Conservation (phyloP, 2,329 filamentous ascomycete species). For the Laburnicola sp. region DNA sequence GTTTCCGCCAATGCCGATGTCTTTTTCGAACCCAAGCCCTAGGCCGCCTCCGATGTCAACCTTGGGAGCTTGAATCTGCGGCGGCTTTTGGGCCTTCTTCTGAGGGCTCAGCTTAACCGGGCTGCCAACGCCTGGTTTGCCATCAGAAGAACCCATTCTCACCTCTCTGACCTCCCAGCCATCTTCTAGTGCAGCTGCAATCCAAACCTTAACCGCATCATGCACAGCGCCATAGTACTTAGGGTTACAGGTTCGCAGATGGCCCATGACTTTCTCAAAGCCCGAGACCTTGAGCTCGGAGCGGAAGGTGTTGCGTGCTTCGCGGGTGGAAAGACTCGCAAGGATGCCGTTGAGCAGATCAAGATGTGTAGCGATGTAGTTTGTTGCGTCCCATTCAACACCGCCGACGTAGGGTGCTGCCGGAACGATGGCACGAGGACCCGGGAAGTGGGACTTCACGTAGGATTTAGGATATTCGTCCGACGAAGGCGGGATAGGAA, state of each 20-base stretch:
- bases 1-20: conserved; percentile 23
- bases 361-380: conserved; percentile 89
- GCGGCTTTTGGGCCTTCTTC: conserved; percentile 43
- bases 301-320: conserved; percentile 78
- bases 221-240: conserved; percentile 96
- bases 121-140: conserved; percentile 32
- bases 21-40: conserved; percentile 37
- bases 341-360: conserved; percentile 91
- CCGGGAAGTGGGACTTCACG: conserved; percentile 74
- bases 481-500: conserved; percentile 60
- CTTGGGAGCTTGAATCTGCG: conserved; percentile 45
- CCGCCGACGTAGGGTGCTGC: conserved; percentile 95
- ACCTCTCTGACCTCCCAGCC: conserved; percentile 84
- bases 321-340: conserved; percentile 70
- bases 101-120: conserved; percentile 48
- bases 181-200: conserved; percentile 82
- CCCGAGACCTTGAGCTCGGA: conserved; percentile 77
- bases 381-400: conserved; percentile 98
- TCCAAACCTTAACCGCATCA: conserved; percentile 85
- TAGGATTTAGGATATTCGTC: conserved; percentile 42
- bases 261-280: conserved; percentile 86
- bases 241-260: conserved; percentile 88
- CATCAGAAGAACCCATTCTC: conserved; percentile 64
- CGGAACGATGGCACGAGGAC: conserved; percentile 83
- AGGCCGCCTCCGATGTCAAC: conserved; percentile 39